A percentile compares a stretch with the other conserved stretches of the same genome.
Conservation (phyloP, 225 moss, liverwort and hornwort genomes). For the Straminergon stramineum region DNA sequence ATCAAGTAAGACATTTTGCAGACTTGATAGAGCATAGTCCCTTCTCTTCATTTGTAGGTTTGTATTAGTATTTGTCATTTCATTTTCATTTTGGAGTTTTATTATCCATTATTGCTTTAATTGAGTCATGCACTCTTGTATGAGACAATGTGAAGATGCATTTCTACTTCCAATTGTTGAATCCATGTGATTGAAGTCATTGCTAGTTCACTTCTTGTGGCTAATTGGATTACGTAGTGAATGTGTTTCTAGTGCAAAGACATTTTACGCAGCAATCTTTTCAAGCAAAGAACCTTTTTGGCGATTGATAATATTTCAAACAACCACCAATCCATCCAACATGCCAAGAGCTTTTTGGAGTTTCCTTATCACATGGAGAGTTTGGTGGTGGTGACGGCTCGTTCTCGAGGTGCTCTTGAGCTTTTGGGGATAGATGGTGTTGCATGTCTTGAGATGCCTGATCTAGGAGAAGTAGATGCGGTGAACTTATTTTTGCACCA, state of each 20-base stretch:
- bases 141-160: not conserved
- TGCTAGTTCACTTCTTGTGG: fast-evolving
- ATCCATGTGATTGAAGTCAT: no score
- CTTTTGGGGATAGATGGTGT: not conserved
- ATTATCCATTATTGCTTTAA: not conserved
- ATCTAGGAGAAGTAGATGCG: not conserved
- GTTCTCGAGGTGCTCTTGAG: fast-evolving
- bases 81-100: not conserved
- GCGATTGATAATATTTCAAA: not conserved
- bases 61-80: no score
- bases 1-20: no score
- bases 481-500: not conserved
- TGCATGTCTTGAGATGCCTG: not conserved
- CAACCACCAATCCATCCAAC: not conserved
- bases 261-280: not conserved
- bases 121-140: not conserved
- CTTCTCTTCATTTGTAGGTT: no score
- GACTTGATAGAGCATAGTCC: no score
- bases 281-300: not conserved
- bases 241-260: not conserved
- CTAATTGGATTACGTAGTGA: no score
- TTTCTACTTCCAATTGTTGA: not conserved
- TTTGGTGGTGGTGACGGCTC: not conserved
- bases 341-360: not conserved
- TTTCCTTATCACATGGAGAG: not conserved